Conservation (phyloP, 768 basidiomycete genomes). For the Tricholoma saponaceum region DNA sequence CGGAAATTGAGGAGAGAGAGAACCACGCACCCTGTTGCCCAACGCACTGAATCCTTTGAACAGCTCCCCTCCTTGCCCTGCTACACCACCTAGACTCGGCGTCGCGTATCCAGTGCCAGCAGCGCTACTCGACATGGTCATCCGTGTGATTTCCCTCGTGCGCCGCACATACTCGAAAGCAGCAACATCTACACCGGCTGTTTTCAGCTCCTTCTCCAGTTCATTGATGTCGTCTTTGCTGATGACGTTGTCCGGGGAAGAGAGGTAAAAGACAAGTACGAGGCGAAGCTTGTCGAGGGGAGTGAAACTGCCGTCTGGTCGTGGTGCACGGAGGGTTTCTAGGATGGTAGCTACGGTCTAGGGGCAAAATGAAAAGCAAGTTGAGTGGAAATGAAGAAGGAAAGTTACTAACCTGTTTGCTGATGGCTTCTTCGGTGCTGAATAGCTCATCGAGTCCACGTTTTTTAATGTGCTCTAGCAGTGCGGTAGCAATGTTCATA, state of each 20-base stretch:
- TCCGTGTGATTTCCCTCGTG: constrained; percentile 86
- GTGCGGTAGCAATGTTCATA: constrained; percentile 97
- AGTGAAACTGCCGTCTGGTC: constrained; percentile 62
- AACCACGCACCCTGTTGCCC: constrained; percentile 69
- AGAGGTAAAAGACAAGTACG: constrained; percentile 93
- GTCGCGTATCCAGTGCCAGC: constrained; percentile 61
- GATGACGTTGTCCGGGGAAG: constrained; percentile 73
- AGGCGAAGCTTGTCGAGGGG: constrained; percentile 88
- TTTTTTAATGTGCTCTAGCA: constrained; percentile 93
- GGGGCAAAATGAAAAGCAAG: neutral
- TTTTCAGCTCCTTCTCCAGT: constrained; percentile 82
- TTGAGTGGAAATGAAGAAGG: neutral
- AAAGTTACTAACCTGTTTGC: constrained; percentile 60
- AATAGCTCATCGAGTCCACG: constrained; percentile 96
- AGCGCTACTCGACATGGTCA: constrained; percentile 67
- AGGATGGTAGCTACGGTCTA: constrained; percentile 79
- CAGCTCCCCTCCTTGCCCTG: constrained; percentile 77
- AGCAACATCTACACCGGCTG: constrained; percentile 71
- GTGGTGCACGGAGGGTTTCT: constrained; percentile 76
- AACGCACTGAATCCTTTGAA: constrained; percentile 93
- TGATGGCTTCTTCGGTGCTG: constrained; percentile 88
- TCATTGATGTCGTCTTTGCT: constrained; percentile 87
- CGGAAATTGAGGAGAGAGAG: neutral
- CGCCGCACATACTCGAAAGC: constrained; percentile 93
- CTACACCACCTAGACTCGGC: constrained; percentile 55